Base-by-base conservation (phyloP, 257 asterid species). In the Penstemon davidsonii region DNA sequence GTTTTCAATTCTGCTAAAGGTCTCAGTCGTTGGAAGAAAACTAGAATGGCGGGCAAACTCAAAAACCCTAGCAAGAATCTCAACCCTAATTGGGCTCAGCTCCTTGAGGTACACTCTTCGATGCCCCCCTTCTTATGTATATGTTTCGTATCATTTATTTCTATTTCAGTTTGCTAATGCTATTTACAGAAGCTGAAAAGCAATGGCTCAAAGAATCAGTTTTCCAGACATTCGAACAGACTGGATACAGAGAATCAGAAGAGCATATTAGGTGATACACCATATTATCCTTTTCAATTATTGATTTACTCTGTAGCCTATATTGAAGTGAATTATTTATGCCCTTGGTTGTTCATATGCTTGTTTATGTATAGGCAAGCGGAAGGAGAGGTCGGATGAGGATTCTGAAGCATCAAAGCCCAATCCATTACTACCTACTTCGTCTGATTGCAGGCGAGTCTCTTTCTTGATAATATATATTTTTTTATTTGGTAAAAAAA, bases 21-120 rank as follows among this genome's bases (percentile, higher is more conserved):
- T 54, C 11, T 12, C 19, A 49, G 37, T 19, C 53, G 61, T 60
- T 56, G 41, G 52, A 15, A 37, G 41, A 64, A 64, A 57, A 49
- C 53, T 11, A 77, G 55, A 67, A 85, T 83, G 91, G 76, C 74
- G 39, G 46, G 59, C 66, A 77, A 81, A 77, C 73, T 63, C 63
- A 72, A 80, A 81, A 85, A 73, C 87, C 92, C 89, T 83, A 87
- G 76, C 60, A 78, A 78, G 58, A 82, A 56, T 18, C 92, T 82
- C 60, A 90, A 93, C 70, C 99, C 99, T 42, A 93, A 93, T 74
- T 93, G 99, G 99, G 88, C 84, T 70, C 94, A 80, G 82, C 95
- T 92, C 46, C 88, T 80, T 71, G 80, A 88, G 83, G 98, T 88
- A 73, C 3, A 5, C 5, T 49, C 57, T 10, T 54, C 13, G 3